phyloP scores from a whole-genome alignment of 345 rosid species.

The Eucalyptus urophylla region DNA sequence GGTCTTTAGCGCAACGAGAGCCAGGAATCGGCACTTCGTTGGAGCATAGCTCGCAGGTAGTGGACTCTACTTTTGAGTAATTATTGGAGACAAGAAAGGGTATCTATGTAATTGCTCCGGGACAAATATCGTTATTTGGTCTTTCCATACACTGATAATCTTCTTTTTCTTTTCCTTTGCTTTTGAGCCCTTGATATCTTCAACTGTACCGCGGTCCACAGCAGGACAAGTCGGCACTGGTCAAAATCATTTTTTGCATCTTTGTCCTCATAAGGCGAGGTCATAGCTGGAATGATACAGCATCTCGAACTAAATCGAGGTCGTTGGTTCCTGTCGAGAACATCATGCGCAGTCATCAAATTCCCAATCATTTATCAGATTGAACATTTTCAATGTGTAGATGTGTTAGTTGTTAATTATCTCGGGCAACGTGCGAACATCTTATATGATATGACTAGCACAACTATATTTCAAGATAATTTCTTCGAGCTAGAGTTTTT shows the following conservation, averaged over 20 bases:
- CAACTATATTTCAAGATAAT: fast-evolving
- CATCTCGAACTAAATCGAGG: neutral
- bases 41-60: neutral
- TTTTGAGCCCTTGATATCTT: neutral
- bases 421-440: neutral
- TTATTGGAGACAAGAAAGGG: neutral
- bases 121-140: neutral
- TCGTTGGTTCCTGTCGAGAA: neutral
- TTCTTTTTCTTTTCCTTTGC: neutral
- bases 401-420: neutral
- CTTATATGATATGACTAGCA: neutral
- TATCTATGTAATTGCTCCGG: neutral
- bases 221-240: neutral
- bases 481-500: neutral
- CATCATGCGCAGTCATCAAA: neutral
- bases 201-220: neutral
- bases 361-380: neutral
- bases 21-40: neutral
- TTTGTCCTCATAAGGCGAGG: neutral
- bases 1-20: too few relatives aligned
- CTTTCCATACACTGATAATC: neutral
- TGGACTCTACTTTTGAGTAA: neutral
- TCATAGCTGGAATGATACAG: neutral
- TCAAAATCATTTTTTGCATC: neutral
- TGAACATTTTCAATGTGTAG: neutral